Evolutionary conservation across 2,329 filamentous ascomycete genomes (phyloP).

Genomic region (Aspergillus puulaauensis): DNA sequence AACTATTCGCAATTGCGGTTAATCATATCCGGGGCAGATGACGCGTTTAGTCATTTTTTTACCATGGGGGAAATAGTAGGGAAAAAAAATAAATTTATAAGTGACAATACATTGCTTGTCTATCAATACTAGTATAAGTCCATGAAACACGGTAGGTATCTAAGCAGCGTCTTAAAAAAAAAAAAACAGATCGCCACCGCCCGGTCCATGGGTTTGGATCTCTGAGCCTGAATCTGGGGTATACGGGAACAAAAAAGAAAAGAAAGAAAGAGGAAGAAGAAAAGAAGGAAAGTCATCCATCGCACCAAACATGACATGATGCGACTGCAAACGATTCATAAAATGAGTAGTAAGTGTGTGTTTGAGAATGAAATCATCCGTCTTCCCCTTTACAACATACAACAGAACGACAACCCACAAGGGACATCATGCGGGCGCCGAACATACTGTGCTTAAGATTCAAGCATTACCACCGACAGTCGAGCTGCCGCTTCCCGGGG

Average conservation of each 20-base stretch:
- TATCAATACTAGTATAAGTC: too few relatives aligned
- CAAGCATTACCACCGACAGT: neutral
- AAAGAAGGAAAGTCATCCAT: neutral
- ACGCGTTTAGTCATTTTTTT: too few relatives aligned
- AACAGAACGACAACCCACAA: neutral
- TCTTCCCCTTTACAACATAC: neutral
- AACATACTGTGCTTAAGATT: neutral
- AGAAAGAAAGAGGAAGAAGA: too few relatives aligned
- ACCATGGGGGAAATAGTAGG: too few relatives aligned
- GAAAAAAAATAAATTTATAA: too few relatives aligned
- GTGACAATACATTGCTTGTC: too few relatives aligned
- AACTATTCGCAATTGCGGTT: too few relatives aligned
- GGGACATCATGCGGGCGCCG: neutral
- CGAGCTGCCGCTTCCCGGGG: constrained; percentile 8
- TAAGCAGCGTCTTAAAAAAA: neutral
- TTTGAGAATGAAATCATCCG: neutral
- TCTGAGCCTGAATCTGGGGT: neutral
- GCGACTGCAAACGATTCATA: neutral
- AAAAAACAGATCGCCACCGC: neutral
- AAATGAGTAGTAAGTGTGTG: too few relatives aligned
- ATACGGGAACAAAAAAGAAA: neutral
- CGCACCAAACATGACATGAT: neutral
- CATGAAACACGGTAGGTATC: too few relatives aligned
- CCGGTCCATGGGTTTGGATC: constrained; percentile 1
- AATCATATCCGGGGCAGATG: too few relatives aligned